These are phyloP conservation scores for Samsoniella hepiali DNA, from an alignment of 2,329 filamentous ascomycete genomes.

Conservation along the genomic window DNA sequence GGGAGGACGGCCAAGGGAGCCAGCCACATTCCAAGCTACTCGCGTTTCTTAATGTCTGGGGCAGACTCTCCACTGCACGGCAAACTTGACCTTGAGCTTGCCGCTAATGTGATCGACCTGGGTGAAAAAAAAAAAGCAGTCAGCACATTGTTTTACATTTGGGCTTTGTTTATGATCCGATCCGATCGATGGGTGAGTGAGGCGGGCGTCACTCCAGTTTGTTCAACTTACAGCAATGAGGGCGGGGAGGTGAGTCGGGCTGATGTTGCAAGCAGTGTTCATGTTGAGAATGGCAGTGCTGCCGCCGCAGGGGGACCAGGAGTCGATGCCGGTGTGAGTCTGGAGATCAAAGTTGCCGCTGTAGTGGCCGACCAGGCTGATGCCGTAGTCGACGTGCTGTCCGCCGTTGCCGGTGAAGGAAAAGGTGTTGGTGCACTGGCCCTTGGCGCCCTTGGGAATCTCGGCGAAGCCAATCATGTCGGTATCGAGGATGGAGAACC, in stretches of 20 bases:
- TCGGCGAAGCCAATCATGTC: conserved; percentile 29
- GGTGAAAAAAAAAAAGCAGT: not conserved
- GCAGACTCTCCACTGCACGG: conserved; percentile 24
- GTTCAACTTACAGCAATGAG: conserved; percentile 26
- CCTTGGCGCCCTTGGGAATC: conserved; percentile 24
- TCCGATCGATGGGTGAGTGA: too few species aligned
- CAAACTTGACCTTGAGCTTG: conserved; percentile 27
- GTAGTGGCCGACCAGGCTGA: conserved; percentile 23
- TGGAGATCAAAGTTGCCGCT: conserved; percentile 25
- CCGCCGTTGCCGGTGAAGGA: conserved; percentile 27
- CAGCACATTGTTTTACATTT: not conserved
- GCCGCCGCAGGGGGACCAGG: conserved; percentile 27
- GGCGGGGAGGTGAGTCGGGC: conserved; percentile 24
- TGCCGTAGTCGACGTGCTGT: conserved; percentile 23
- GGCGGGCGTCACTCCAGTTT: not conserved
- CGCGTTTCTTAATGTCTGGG: conserved; percentile 5
- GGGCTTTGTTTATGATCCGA: not conserved
- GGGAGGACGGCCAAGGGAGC: not conserved
- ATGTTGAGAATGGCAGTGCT: conserved; percentile 30
- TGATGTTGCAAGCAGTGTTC: conserved; percentile 28
- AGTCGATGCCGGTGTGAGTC: conserved; percentile 22
- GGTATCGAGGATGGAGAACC: conserved; percentile 27
- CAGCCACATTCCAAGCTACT: not conserved
- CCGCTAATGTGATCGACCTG: conserved; percentile 28
- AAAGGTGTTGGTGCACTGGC: conserved; percentile 27